Base-by-base conservation (phyloP, 2,329 filamentous ascomycete genomes). In the Colletotrichum theobromicola region DNA sequence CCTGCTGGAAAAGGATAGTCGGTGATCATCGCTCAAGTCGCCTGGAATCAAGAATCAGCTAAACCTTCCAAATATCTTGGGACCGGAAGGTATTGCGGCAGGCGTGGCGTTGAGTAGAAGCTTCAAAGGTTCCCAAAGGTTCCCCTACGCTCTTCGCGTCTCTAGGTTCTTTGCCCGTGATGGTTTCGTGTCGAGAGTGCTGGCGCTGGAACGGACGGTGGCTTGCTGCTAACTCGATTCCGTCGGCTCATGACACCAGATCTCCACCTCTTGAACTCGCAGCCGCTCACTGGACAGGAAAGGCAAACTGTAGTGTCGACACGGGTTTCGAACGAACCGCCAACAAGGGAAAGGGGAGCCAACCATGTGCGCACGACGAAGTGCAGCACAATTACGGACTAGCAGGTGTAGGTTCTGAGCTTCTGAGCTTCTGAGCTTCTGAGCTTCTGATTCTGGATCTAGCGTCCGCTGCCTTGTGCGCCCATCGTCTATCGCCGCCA, bases 361-460 rank as follows among this genome's bases (percentile, higher is more conserved):
- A 28, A 26, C 55, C 34, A 72, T 74, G 72, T 72, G 72, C 55
- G 62, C 53, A 55, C 68, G 62, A 74, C 72, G 62, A 74, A 72
- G 55, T 72, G 69, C 63, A 62, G 32, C 35, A 58, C 72, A 57
- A 34, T 67, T 63, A 46, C 7, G 68, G 72, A 67, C 55, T 74
- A 72, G 72, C 24, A 67, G 21, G 32, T 28, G 53, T 61, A 24
- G 18, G 26, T 26, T 46, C 57, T 63, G 67, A 57, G 42, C 16
- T 46, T 46, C n/a, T 46, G 42, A 46, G 42, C 42, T 46, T 46
- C 42, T 46, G 42, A 46, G 42, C 16, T 46, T 46, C n/a, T 46
- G 42, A 46, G 42, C 42, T 46, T 46, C 42, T 46, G 42, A 46
- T 46, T 46, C n/a, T 46, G 42, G 42, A 50, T 50, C 67, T 71